Percentiles rank a stretch among this genome's conserved stretches.
Conservation (phyloP, 176 grass and related monocot species). For the Musa acuminata region DNA sequence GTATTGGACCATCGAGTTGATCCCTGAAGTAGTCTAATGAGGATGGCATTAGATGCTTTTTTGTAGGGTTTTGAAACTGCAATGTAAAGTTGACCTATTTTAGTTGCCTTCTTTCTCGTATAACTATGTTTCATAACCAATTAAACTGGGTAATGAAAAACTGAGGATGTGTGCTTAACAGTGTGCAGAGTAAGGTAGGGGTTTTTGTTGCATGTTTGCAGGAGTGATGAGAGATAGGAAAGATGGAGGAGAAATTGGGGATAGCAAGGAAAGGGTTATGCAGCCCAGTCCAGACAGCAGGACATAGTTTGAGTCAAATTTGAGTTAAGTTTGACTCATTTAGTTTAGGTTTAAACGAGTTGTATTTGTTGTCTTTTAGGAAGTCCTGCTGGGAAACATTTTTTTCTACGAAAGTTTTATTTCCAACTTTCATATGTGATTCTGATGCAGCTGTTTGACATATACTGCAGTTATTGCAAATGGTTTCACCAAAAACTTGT, state of each 20-base stretch:
- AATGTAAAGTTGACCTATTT: too few species aligned
- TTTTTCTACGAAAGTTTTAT: neutral
- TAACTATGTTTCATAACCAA: too few species aligned
- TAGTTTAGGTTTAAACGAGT: neutral
- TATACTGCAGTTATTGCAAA: constrained; percentile 39
- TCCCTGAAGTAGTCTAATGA: too few species aligned
- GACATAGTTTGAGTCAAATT: neutral
- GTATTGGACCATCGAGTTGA: too few species aligned
- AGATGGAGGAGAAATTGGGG: neutral
- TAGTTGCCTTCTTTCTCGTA: too few species aligned
- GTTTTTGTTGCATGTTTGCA: neutral
- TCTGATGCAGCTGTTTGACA: neutral
- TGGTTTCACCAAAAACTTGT: constrained; percentile 50
- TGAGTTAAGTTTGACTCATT: neutral
- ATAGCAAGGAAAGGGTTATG: neutral
- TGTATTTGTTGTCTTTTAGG: neutral
- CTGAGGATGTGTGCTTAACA: neutral
- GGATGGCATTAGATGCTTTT: too few species aligned
- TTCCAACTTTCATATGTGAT: neutral
- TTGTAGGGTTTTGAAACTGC: too few species aligned
- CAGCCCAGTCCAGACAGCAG: neutral
- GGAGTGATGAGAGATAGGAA: neutral
- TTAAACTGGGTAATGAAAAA: neutral
- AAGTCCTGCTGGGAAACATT: neutral
- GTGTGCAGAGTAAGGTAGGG: neutral